phyloP scores from a whole-genome alignment of 2,329 filamentous ascomycete genomes.

The Penicillium sp. region DNA sequence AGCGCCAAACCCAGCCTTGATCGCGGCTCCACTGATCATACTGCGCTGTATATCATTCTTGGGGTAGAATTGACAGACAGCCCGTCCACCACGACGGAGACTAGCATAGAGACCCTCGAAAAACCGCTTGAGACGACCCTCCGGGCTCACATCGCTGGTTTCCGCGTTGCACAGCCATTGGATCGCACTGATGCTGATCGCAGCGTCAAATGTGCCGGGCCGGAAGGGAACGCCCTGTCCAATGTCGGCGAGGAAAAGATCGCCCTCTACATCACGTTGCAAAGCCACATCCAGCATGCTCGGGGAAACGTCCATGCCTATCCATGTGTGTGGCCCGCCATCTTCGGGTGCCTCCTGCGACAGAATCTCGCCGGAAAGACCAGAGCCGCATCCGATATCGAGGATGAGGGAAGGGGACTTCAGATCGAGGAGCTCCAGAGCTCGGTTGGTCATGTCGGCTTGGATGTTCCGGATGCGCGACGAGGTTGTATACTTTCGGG shows the following conservation, averaged over 20 bases:
- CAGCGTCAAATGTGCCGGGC: constrained; percentile 87
- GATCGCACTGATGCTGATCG: constrained; percentile 91
- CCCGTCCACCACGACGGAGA: constrained; percentile 76
- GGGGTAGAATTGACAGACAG: constrained; percentile 97
- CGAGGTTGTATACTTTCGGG: constrained; percentile 94
- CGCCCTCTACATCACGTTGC: constrained; percentile 86
- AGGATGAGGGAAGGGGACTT: constrained; percentile 79
- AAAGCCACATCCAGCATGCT: constrained; percentile 97
- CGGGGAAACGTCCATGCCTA: constrained; percentile 93
- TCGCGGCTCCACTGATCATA: constrained; percentile 88
- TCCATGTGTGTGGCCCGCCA: constrained; percentile 86
- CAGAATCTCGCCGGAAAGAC: constrained; percentile 90
- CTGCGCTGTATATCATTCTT: constrained; percentile 88
- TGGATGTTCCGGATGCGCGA: constrained; percentile 96
- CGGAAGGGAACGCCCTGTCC: constrained; percentile 94
- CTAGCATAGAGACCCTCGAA: constrained; percentile 90
- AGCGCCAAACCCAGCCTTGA: constrained; percentile 91
- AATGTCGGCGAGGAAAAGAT: constrained; percentile 90
- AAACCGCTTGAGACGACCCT: constrained; percentile 75
- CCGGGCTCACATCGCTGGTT: constrained; percentile 75
- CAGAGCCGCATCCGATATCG: constrained; percentile 94
- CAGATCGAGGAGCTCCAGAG: constrained; percentile 85
- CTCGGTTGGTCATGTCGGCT: constrained; percentile 87
- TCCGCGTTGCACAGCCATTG: constrained; percentile 99
- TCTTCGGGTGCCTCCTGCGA: constrained; percentile 66